Evolutionary conservation across 2,329 filamentous ascomycete genomes (phyloP), one percentile per base, ranked within the genome.

Genomic region (Escovopsis weberi): DNA sequence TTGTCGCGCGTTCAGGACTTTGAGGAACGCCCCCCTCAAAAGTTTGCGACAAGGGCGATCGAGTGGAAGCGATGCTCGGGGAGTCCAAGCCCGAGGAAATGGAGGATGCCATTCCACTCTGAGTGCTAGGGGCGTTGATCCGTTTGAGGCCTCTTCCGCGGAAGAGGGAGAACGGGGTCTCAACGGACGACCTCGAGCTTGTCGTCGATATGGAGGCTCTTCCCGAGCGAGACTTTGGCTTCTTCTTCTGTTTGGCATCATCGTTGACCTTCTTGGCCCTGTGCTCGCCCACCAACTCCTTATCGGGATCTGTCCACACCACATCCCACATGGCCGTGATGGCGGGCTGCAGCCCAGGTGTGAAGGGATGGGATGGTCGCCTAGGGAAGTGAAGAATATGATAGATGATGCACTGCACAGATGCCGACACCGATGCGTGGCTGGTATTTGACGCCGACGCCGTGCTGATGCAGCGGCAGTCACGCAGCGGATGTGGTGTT

Each of bases 281-380:
- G 43, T 67, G 64, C 52, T 77, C 68, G 3, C 72, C 70, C 12
- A 75, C 65, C 8, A 66, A 62, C 56, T 77, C 69, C 44, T 64
- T 60, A 40, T 70, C 61, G 19, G 68, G 69, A 44, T 76, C 73
- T 4, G 70, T 71, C 74, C 74, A 78, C 38, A 73, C 59, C 30
- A 77, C 68, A 53, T 76, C 72, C 53, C 74, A 77, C 74, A 78
- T 78, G 50, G 26, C 36, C 26, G 42, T 12, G 36, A 42, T 34
- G 42, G 18, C 37, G 39, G 26, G 32, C 45, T 41, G 42, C 42
- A 44, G 32, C 26, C 30, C 41, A 42, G 34, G 12, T 12, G 33
- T 15, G 35, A 30, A 28, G 39, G 28, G 28, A 3, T 9, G 3
- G 4, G n/a, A 18, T 2, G 12, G 18, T 34, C 3, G 12, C 15